Evolutionary conservation across 306 rosid species (phyloP).

Genomic region (Fagus crenata): DNA sequence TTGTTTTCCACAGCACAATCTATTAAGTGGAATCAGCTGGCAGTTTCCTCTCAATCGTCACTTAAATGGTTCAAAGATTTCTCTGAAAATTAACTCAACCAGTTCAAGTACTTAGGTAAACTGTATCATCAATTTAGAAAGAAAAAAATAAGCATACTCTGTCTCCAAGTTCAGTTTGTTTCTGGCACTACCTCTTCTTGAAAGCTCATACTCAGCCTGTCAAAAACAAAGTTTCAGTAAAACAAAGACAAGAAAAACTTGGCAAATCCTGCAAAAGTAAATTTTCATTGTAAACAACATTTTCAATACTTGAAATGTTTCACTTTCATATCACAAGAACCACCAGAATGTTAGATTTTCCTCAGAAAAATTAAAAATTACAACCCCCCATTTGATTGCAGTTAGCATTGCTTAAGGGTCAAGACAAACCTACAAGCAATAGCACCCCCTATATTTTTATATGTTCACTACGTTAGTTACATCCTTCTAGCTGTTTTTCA

Average conservation of each 20-base stretch:
- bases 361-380: not conserved
- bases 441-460: not conserved
- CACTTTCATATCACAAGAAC: not conserved
- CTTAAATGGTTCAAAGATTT: constrained; percentile 2
- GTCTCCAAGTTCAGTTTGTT: constrained; percentile 61
- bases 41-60: constrained; percentile 10
- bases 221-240: constrained; percentile 30
- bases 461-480: not conserved
- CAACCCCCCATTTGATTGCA: not conserved
- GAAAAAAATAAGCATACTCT: constrained; percentile 55
- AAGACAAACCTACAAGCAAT: not conserved
- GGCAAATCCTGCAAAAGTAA: constrained; percentile 17
- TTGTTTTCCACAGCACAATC: not conserved
- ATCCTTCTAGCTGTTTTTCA: constrained; percentile 23
- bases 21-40: not conserved
- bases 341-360: not conserved
- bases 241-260: constrained; percentile 22
- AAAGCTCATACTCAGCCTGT: constrained; percentile 78
- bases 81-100: not conserved
- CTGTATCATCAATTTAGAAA: constrained; percentile 19
- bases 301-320: not conserved
- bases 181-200: constrained; percentile 50
- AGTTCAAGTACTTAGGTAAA: constrained; percentile 2
- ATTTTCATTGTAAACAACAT: not conserved
- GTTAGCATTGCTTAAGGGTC: not conserved